Base-by-base conservation (phyloP, 345 rosid species). In the Salix viminalis region DNA sequence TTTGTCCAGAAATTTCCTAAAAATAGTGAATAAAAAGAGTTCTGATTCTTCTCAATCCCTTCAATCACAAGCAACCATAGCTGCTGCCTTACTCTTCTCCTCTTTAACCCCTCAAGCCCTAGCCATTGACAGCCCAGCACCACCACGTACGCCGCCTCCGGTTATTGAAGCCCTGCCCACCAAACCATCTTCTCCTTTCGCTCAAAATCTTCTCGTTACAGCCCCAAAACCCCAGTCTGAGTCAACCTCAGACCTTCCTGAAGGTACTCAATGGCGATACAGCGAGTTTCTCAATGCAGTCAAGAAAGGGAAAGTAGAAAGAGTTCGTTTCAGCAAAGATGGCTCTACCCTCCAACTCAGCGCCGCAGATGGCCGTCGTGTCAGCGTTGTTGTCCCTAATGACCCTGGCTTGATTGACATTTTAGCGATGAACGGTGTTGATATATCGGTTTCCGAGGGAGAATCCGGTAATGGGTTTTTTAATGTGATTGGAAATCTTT, bases 221-320 rank as follows among this genome's bases (percentile, higher is more conserved):
- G 96, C 91, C 8, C 96, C 93, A 3, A 89, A 81, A 54, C 93
- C 92, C 6, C 88, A 85, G 67, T 81, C 88, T 23, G 84, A 85
- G 44, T 77, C 90, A 16, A 24, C 76, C 60, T 76, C 92, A 2
- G 93, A 88, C 75, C 87, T 91, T 48, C 96, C 96, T 6, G 94
- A 91, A 24, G 90, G 96, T 18, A 83, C 76, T 23, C 91, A 90
- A 72, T 91, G 96, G 92, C 84, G 94, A 2, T 91, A 91, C 94
- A 91, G 92, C 79, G 96, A 91, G 85, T 90, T 91, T 67, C 77
- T 91, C 48, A 91, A 86, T 77, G 93, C 96, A 0, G 96, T 91
- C 65, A 91, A 87, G 85, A 88, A 87, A 69, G 96, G 96, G 32
- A 88, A 88, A 70, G 91, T 91, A 24, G 94, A 91, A 77, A 83